phyloP scores from a whole-genome alignment of 352 stramenopile genomes.

The Phytophthora aleatoria region DNA sequence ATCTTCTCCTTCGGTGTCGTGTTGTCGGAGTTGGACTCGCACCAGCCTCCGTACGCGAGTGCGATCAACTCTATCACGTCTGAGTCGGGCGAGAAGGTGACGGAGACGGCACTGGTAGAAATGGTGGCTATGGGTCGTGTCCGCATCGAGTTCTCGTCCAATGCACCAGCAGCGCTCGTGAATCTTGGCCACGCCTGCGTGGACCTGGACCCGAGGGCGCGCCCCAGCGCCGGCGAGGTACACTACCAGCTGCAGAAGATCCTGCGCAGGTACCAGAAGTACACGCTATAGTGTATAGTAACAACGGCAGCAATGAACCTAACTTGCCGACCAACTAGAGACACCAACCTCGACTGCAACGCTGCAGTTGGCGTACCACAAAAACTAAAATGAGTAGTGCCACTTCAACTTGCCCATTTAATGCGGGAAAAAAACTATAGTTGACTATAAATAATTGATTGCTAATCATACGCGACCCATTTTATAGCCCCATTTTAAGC shows the following conservation, averaged over 20 bases:
- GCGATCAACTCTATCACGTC: conserved; percentile 31
- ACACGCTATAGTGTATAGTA: conserved; percentile 31
- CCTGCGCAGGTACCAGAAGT: conserved; percentile 36
- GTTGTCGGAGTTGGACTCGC: conserved; percentile 42
- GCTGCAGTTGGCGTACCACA: conserved; percentile 3
- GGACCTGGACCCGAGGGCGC: conserved; percentile 23
- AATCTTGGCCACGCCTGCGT: conserved; percentile 35
- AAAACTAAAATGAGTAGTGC: conserved; percentile 4
- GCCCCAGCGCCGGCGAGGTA: conserved; percentile 34
- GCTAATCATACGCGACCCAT: neutral
- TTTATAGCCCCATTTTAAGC: conserved; percentile 11
- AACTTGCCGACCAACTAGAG: neutral
- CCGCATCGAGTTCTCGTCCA: conserved; percentile 35
- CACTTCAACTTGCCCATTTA: conserved; percentile 23
- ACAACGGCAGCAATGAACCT: neutral
- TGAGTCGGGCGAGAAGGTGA: conserved; percentile 31
- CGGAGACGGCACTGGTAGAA: conserved; percentile 38
- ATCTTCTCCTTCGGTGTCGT: conserved; percentile 50
- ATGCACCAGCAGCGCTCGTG: conserved; percentile 22
- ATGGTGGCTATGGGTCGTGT: conserved; percentile 39
- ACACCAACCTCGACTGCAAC: conserved; percentile 12
- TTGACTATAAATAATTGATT: neutral
- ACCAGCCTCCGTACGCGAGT: conserved; percentile 38
- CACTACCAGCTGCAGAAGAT: conserved; percentile 41
- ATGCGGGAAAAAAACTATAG: neutral